Percentiles rank a stretch among this genome's conserved stretches.
Evolutionary conservation across 805 yeast genomes (phyloP).

Genomic region (Lachancea thermotolerans): DNA sequence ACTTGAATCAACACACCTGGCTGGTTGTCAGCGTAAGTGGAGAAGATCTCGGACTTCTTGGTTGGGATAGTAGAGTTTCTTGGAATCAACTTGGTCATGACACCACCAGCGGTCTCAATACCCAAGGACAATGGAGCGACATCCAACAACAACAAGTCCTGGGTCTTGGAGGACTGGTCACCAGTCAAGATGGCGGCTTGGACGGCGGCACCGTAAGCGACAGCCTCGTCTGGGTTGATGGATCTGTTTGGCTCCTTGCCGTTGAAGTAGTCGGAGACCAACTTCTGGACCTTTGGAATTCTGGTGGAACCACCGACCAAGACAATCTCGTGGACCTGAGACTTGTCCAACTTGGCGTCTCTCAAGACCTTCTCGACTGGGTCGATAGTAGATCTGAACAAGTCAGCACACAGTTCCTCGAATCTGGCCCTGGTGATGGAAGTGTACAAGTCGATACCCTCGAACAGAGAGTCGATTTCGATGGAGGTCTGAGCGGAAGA

Average conservation of each 20-base stretch:
- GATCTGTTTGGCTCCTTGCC: slow-evolving; percentile 98
- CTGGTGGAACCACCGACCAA: slow-evolving; percentile 98
- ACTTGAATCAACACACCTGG: slow-evolving; percentile 99
- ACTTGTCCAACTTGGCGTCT: slow-evolving; percentile 90
- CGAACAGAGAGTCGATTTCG: slow-evolving; percentile 92
- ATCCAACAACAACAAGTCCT: slow-evolving; percentile 92
- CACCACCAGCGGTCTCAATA: slow-evolving; percentile 99
- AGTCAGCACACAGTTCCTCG: slow-evolving; percentile 94
- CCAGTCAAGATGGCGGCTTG: slow-evolving; percentile 98
- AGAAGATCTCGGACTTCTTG: slow-evolving; percentile 96
- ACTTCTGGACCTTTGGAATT: slow-evolving; percentile 97
- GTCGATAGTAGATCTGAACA: slow-evolving; percentile 89
- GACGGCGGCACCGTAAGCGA: slow-evolving; percentile 99
- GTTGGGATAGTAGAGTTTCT: slow-evolving; percentile 98
- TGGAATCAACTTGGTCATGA: slow-evolving; percentile 97
- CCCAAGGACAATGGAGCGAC: slow-evolving; percentile 98
- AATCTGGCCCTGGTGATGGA: slow-evolving; percentile 98
- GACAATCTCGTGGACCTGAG: slow-evolving; percentile 89
- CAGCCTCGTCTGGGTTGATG: slow-evolving; percentile 98
- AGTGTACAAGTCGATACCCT: slow-evolving; percentile 97
- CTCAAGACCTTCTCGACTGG: slow-evolving; percentile 95
- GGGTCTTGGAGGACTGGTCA: slow-evolving; percentile 95
- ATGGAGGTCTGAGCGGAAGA: slow-evolving; percentile 95
- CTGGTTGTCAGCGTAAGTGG: slow-evolving; percentile 98
- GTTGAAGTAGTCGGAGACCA: slow-evolving; percentile 95